A percentile compares a stretch with the other conserved stretches of the same genome.
phyloP scores from a whole-genome alignment of 805 yeast genomes.

The Grigorovia humatica region DNA sequence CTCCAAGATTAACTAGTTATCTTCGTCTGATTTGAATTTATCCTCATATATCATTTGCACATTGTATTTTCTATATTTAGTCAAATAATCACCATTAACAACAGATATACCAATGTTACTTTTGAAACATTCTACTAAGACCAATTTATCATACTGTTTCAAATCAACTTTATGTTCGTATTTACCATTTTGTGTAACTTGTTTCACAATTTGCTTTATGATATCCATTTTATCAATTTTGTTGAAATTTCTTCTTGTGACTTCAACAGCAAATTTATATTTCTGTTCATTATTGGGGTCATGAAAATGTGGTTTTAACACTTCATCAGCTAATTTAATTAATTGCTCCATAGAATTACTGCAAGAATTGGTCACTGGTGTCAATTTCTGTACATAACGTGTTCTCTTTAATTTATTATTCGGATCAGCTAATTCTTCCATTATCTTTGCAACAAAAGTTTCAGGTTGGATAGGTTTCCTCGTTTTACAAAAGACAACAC shows the following conservation, averaged over 20 bases:
- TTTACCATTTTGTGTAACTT: slow-evolving; percentile 48
- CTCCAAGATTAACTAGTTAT: neutral
- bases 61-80: slow-evolving; percentile 57
- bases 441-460: slow-evolving; percentile 50
- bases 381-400: slow-evolving; percentile 64
- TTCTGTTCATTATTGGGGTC: slow-evolving; percentile 26
- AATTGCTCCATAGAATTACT: slow-evolving; percentile 64
- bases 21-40: slow-evolving; percentile 17
- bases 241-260: slow-evolving; percentile 69
- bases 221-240: slow-evolving; percentile 62
- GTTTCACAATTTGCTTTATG: slow-evolving; percentile 58
- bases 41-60: slow-evolving; percentile 66
- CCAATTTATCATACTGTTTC: slow-evolving; percentile 64
- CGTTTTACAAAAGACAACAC: slow-evolving; percentile 76
- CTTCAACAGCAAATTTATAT: slow-evolving; percentile 64
- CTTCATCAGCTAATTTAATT: slow-evolving; percentile 43
- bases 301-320: slow-evolving; percentile 65
- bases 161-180: slow-evolving; percentile 72
- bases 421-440: slow-evolving; percentile 46
- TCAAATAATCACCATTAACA: slow-evolving; percentile 46
- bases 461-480: slow-evolving; percentile 75
- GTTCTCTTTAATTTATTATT: slow-evolving; percentile 41
- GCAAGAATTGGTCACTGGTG: slow-evolving; percentile 71
- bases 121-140: slow-evolving; percentile 82
- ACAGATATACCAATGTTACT: slow-evolving; percentile 82